Percentiles rank a stretch among this genome's conserved stretches.
These are phyloP conservation scores for Phytophthora niederhauseri DNA, from an alignment of 352 stramenopile genomes.

Conservation along the genomic window DNA sequence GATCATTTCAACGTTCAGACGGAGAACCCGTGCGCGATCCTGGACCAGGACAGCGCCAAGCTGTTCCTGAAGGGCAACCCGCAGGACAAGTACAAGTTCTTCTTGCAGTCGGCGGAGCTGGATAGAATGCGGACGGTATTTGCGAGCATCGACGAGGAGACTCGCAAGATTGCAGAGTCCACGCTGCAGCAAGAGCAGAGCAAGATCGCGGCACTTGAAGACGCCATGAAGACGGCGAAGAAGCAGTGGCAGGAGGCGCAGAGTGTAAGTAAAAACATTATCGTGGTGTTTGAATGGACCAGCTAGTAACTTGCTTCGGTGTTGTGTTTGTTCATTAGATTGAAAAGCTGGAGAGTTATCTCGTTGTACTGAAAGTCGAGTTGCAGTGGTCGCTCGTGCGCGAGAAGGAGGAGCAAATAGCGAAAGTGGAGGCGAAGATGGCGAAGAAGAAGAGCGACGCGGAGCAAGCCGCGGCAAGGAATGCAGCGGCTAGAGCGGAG, in stretches of 20 bases:
- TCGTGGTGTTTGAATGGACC: too few relatives aligned
- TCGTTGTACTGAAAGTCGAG: constrained; percentile 65
- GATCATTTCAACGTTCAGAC: constrained; percentile 96
- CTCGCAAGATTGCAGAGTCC: constrained; percentile 54
- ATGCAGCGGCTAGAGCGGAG: constrained; percentile 34
- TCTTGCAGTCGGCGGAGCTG: constrained; percentile 96
- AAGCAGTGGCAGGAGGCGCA: constrained; percentile 71
- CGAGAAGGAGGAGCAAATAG: constrained; percentile 56
- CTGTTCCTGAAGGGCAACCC: constrained; percentile 96
- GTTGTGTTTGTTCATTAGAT: constrained; percentile 41
- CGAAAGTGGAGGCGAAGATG: constrained; percentile 55
- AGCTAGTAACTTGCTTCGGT: too few relatives aligned
- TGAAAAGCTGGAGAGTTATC: constrained; percentile 60
- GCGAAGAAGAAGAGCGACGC: constrained; percentile 50
- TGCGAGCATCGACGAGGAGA: constrained; percentile 87
- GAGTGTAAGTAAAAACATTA: constrained; percentile 36
- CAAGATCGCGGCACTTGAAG: constrained; percentile 15
- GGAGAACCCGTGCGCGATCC: constrained; percentile 97
- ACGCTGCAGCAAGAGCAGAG: constrained; percentile 48
- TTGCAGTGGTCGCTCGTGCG: constrained; percentile 78
- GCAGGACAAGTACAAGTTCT: constrained; percentile 98
- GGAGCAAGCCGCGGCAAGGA: constrained; percentile 40
- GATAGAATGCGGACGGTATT: constrained; percentile 91
- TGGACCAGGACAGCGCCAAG: constrained; percentile 99
- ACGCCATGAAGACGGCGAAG: constrained; percentile 54